Evolutionary conservation across 495 filamentous ascomycete species (phyloP).

Genomic region (Halenospora varia): DNA sequence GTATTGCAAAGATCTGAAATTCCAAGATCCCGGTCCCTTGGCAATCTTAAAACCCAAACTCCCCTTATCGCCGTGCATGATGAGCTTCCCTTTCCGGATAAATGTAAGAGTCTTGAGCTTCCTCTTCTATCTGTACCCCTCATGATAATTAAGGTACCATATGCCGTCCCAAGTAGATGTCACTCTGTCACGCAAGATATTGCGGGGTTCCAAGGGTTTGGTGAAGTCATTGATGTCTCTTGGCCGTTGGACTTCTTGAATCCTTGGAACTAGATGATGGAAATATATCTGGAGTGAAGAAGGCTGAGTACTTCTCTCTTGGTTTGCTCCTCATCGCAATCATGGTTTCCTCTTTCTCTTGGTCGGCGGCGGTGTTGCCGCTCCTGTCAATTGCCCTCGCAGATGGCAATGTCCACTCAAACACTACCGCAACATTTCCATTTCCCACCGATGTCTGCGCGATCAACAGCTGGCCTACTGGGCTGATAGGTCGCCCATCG

Average conservation of each 20-base stretch:
- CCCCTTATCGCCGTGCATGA: background rate
- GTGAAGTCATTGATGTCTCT: background rate
- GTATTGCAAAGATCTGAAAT: too few species aligned
- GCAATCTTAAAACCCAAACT: too few species aligned
- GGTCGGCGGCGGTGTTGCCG: background rate
- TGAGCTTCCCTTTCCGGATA: background rate
- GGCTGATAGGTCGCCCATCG: slow-evolving; percentile 27
- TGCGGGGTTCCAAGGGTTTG: background rate
- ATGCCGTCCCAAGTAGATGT: background rate
- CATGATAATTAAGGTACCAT: background rate
- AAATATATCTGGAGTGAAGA: too few species aligned
- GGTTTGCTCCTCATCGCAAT: background rate
- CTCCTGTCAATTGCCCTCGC: background rate
- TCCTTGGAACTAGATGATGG: too few species aligned
- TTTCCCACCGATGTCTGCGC: slow-evolving; percentile 13
- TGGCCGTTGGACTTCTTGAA: background rate
- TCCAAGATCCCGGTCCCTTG: too few species aligned
- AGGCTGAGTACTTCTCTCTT: background rate
- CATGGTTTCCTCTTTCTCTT: background rate
- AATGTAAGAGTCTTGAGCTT: background rate
- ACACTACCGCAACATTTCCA: slow-evolving; percentile 2
- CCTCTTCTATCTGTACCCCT: background rate
- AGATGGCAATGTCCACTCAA: background rate
- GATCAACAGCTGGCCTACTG: slow-evolving; percentile 9
- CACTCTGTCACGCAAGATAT: background rate